phyloP scores from a whole-genome alignment of 139 green algal genomes.

The Micromonas pusilla region DNA sequence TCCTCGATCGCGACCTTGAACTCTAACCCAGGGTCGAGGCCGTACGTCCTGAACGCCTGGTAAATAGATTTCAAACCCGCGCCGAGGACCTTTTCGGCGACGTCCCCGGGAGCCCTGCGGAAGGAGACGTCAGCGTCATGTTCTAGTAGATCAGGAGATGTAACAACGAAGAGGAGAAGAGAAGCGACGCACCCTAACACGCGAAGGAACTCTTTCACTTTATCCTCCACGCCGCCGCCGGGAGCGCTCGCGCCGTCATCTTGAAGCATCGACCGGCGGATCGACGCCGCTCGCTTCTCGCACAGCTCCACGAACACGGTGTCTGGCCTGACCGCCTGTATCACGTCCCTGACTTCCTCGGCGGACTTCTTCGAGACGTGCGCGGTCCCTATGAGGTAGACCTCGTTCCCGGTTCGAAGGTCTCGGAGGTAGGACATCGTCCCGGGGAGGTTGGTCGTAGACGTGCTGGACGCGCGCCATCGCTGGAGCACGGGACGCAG shows the following conservation, averaged over 20 bases:
- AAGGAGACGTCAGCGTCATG: neutral
- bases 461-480: too few species aligned
- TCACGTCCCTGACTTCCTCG: conserved; percentile 1
- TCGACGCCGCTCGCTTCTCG: neutral
- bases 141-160: neutral
- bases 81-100: neutral
- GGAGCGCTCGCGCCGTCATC: neutral
- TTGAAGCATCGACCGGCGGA: neutral
- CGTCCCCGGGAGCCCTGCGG: neutral
- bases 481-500: too few species aligned
- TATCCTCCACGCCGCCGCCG: neutral
- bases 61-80: conserved; percentile 23
- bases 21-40: conserved; percentile 27
- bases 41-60: conserved; percentile 3
- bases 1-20: conserved; percentile 22
- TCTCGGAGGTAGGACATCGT: neutral
- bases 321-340: neutral
- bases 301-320: conserved; percentile 25
- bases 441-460: too few species aligned
- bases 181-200: neutral
- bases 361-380: conserved; percentile 16
- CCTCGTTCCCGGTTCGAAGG: neutral
- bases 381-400: conserved; percentile 27
- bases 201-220: conserved; percentile 4
- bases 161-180: too few species aligned